These are phyloP conservation scores for Erythrobasidium hasegawianum DNA, from an alignment of 1,284 basidiomycete species.

Conservation along the genomic window DNA sequence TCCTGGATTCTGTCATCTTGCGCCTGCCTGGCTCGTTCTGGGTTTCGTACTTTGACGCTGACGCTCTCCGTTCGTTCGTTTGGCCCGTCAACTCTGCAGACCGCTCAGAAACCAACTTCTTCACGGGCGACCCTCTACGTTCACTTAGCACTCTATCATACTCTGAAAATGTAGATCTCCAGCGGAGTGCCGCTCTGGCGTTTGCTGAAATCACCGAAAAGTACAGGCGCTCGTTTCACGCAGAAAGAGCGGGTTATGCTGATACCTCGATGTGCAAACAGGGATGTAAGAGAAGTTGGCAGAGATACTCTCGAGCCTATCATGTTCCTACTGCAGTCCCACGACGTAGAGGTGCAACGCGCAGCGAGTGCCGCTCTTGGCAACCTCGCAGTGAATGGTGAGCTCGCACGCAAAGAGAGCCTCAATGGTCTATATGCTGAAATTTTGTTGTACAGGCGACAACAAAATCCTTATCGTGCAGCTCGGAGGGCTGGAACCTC, in stretches of 20 bases:
- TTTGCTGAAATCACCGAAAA: constrained; percentile 99
- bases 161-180: constrained; percentile 98
- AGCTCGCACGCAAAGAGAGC: constrained; percentile 46
- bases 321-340: constrained; percentile 92
- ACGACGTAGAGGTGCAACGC: constrained; percentile 97
- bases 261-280: not conserved
- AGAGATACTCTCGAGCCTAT: constrained; percentile 98
- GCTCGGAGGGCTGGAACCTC: constrained; percentile 92
- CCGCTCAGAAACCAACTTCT: constrained; percentile 93
- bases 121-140: constrained; percentile 82
- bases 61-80: constrained; percentile 35
- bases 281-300: constrained; percentile 90
- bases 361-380: constrained; percentile 98
- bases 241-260: not conserved
- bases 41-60: constrained; percentile 4
- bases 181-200: constrained; percentile 93
- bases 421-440: no score
- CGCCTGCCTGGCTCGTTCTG: constrained; percentile 3
- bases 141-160: constrained; percentile 96
- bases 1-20: not conserved
- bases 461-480: constrained; percentile 99
- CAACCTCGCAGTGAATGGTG: constrained; percentile 96
- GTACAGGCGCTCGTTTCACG: constrained; percentile 51
- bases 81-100: constrained; percentile 55
- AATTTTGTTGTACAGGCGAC: constrained; percentile 61